Conservation (phyloP, 2,329 filamentous ascomycete genomes). For the Biscogniauxia marginata region DNA sequence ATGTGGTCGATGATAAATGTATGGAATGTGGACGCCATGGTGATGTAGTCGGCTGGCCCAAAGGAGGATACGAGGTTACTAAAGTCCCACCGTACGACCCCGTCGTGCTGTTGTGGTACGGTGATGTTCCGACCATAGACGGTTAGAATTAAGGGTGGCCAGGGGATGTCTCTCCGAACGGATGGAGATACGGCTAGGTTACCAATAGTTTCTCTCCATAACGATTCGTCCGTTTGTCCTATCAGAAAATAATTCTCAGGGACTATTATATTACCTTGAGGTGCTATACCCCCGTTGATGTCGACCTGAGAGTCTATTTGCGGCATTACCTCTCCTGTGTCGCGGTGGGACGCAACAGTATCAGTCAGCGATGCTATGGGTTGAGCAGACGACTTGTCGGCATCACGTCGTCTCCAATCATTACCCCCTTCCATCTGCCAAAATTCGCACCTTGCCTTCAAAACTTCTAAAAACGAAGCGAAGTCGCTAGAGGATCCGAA, state of each 20-base stretch:
- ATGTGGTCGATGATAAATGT: constrained; percentile 72
- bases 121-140: constrained; percentile 64
- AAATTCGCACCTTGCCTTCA: constrained; percentile 76
- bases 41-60: constrained; percentile 80
- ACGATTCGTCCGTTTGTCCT: constrained; percentile 22
- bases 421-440: constrained; percentile 78
- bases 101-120: constrained; percentile 57
- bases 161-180: constrained; percentile 27
- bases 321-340: not conserved
- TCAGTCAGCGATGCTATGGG: constrained; percentile 11
- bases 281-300: constrained; percentile 1
- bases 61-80: constrained; percentile 64
- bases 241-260: constrained; percentile 31
- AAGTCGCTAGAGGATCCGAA: constrained; percentile 69
- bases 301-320: not conserved
- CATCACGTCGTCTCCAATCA: constrained; percentile 67
- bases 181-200: constrained; percentile 3
- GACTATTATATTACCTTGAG: constrained; percentile 11
- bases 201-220: constrained; percentile 27
- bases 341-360: constrained; percentile 2
- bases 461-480: constrained; percentile 69
- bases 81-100: constrained; percentile 66
- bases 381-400: constrained; percentile 30
- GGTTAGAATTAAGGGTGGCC: constrained; percentile 43
- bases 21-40: constrained; percentile 75